phyloP scores from a whole-genome alignment of 2,329 filamentous ascomycete genomes.

The Trichoderma sp. region DNA sequence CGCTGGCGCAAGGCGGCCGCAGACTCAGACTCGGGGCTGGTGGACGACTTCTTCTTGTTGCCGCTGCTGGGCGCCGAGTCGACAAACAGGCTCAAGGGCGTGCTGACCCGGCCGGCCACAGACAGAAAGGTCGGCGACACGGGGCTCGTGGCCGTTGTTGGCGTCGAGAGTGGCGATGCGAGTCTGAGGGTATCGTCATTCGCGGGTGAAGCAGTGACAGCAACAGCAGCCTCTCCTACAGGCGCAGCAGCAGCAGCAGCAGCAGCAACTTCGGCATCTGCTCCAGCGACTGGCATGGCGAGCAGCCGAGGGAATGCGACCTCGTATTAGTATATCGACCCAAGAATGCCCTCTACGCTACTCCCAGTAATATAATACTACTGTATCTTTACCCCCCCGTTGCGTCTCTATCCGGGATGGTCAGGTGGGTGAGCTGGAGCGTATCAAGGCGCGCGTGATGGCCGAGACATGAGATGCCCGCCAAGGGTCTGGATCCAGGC shows the following conservation, averaged over 20 bases:
- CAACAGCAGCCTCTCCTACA: neutral
- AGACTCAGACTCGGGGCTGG: neutral
- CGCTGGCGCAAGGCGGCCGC: slow-evolving; percentile 14
- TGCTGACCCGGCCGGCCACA: slow-evolving; percentile 30
- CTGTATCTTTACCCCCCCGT: neutral
- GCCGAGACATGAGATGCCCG: slow-evolving; percentile 23
- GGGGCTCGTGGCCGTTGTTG: slow-evolving; percentile 27
- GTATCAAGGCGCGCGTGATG: slow-evolving; percentile 18
- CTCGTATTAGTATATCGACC: slow-evolving; percentile 13
- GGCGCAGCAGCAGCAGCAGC: neutral
- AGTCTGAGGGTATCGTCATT: neutral
- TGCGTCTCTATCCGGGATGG: slow-evolving; percentile 14
- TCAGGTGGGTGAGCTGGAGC: slow-evolving; percentile 9
- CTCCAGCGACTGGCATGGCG: slow-evolving; percentile 13
- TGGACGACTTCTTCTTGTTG: neutral
- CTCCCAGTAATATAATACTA: neutral
- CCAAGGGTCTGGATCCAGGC: slow-evolving; percentile 11
- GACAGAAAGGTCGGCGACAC: slow-evolving; percentile 30
- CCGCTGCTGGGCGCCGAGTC: slow-evolving; percentile 22
- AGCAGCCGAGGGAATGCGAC: slow-evolving; percentile 6
- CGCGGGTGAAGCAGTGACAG: neutral
- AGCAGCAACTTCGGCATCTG: slow-evolving; percentile 4
- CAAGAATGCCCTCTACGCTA: slow-evolving; percentile 3
- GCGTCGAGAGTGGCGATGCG: slow-evolving; percentile 27
- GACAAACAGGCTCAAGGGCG: slow-evolving; percentile 31